A percentile compares a stretch with the other conserved stretches of the same genome.
Evolutionary conservation across 495 filamentous ascomycete genomes (phyloP).

Genomic region (Neurospora intermedia): DNA sequence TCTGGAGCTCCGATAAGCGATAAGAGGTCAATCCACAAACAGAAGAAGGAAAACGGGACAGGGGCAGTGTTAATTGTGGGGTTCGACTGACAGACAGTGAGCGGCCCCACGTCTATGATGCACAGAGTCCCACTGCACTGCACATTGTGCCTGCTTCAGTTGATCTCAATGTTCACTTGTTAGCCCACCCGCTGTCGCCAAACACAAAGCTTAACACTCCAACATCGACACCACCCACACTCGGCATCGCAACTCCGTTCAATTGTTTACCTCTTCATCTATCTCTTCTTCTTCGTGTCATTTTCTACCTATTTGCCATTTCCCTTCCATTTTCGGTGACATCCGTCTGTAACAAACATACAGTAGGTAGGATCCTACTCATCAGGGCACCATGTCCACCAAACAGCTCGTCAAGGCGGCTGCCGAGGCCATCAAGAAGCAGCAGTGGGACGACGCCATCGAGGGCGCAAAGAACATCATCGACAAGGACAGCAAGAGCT

Average conservation of each 20-base stretch:
- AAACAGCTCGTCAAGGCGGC: constrained; percentile 81
- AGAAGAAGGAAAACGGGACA: too few species aligned
- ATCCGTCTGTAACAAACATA: background rate
- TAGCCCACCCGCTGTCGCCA: background rate
- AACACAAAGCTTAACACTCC: background rate
- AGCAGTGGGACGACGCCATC: constrained; percentile 66
- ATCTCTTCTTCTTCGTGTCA: too few species aligned
- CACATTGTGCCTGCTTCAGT: background rate
- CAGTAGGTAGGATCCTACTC: background rate
- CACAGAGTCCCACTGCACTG: background rate
- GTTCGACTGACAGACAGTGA: background rate
- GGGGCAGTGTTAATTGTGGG: background rate
- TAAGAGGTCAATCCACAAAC: background rate
- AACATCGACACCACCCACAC: background rate
- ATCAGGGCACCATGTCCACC: constrained; percentile 34
- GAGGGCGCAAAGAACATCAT: constrained; percentile 56
- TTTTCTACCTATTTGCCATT: background rate
- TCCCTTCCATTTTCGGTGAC: too few species aligned
- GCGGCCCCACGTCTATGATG: background rate
- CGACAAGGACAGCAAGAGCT: constrained; percentile 63
- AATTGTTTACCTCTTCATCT: background rate
- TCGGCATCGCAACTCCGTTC: background rate
- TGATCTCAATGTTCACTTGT: background rate
- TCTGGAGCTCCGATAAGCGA: background rate
- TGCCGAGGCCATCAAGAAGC: constrained; percentile 63